phyloP scores from a whole-genome alignment of 73 alveolate genomes.

The Stentor roeselii region DNA sequence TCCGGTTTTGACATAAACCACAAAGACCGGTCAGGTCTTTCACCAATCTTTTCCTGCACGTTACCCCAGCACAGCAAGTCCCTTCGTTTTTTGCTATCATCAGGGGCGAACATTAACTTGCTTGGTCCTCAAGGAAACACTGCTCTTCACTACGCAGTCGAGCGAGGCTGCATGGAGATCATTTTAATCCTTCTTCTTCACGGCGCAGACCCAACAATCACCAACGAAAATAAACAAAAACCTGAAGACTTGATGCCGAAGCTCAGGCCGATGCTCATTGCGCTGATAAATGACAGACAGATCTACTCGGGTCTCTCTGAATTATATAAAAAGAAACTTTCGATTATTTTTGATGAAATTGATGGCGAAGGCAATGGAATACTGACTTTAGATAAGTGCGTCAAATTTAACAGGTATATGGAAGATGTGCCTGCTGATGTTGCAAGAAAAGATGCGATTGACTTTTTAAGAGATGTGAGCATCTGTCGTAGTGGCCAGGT shows the following conservation, averaged over 20 bases:
- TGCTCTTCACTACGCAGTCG: conserved; percentile 16
- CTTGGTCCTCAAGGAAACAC: neutral
- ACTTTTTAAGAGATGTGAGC: conserved; percentile 12
- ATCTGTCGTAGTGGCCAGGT: conserved; percentile 11
- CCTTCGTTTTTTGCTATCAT: neutral
- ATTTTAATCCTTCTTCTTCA: neutral
- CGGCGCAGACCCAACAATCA: conserved; percentile 16
- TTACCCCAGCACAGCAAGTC: neutral
- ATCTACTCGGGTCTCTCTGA: neutral
- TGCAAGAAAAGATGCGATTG: conserved; percentile 13
- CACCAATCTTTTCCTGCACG: neutral
- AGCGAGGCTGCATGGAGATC: conserved; percentile 13
- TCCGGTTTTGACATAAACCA: conserved; percentile 8
- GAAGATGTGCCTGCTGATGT: conserved; percentile 12
- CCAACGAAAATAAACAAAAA: conserved; percentile 3
- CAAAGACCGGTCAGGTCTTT: neutral
- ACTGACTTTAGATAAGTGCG: neutral
- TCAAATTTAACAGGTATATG: conserved; percentile 14
- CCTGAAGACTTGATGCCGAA: neutral
- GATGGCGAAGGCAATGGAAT: conserved; percentile 10
- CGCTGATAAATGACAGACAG: neutral
- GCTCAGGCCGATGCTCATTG: neutral
- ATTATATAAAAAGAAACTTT: neutral
- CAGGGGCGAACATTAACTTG: conserved; percentile 6
- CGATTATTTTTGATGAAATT: conserved; percentile 7